Percentiles rank a stretch among this genome's conserved stretches.
phyloP scores from a whole-genome alignment of 805 yeast genomes.

The Sugiyamaella boreocaroliniensis region DNA sequence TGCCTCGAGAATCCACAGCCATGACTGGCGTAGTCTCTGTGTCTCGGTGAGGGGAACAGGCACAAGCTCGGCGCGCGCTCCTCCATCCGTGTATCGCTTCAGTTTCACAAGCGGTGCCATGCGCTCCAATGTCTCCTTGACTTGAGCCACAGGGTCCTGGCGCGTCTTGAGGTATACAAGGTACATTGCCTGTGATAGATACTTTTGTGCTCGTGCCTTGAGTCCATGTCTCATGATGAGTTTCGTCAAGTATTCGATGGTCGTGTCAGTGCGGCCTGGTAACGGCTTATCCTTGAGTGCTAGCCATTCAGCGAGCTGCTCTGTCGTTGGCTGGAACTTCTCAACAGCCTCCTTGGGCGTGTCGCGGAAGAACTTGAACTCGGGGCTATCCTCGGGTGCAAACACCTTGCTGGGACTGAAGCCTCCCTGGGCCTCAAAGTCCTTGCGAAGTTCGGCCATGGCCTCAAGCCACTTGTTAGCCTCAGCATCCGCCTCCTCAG shows the following conservation, averaged over 20 bases:
- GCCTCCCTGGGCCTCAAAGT: constrained; percentile 31
- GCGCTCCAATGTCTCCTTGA: constrained; percentile 67
- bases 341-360: constrained; percentile 16
- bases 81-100: constrained; percentile 71
- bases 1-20: constrained; percentile 85
- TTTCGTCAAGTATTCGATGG: constrained; percentile 70
- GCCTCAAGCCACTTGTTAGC: constrained; percentile 40
- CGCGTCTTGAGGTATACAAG: constrained; percentile 66
- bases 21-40: constrained; percentile 81
- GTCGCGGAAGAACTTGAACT: constrained; percentile 32
- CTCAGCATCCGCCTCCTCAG: constrained; percentile 32
- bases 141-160: constrained; percentile 69
- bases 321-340: constrained; percentile 43
- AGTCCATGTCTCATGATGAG: constrained; percentile 90
- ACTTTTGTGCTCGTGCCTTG: constrained; percentile 70
- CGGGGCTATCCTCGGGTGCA: constrained; percentile 35
- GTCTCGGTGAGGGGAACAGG: constrained; percentile 79
- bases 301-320: constrained; percentile 55
- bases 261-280: constrained; percentile 62
- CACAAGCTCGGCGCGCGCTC: constrained; percentile 71
- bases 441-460: constrained; percentile 34
- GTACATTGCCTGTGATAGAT: constrained; percentile 71
- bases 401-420: constrained; percentile 36
- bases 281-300: constrained; percentile 44
- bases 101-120: constrained; percentile 81